Evolutionary conservation across 805 yeast species (phyloP).

Genomic region (Metschnikowia gruessii): DNA sequence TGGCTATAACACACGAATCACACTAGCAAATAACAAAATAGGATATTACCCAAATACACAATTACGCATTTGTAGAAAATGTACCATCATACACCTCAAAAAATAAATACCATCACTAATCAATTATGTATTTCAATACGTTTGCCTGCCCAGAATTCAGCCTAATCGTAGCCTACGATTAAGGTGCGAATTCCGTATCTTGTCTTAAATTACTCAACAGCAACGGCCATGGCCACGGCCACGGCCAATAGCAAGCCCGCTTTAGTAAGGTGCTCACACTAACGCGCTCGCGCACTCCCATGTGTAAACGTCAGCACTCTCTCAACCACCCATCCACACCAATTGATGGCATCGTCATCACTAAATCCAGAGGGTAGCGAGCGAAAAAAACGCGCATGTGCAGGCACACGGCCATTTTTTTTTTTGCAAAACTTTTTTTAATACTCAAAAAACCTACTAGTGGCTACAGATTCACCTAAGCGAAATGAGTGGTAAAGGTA

Average conservation of each 20-base stretch:
- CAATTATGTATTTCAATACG: too few relatives aligned
- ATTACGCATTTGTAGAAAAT: too few relatives aligned
- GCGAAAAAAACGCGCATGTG: slow-evolving; percentile 1
- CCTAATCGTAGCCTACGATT: too few relatives aligned
- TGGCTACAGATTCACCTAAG: background rate
- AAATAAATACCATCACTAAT: too few relatives aligned
- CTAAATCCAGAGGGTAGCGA: background rate
- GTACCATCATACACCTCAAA: too few relatives aligned
- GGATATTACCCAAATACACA: too few relatives aligned
- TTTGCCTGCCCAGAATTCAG: too few relatives aligned
- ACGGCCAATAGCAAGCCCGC: slow-evolving; percentile 22
- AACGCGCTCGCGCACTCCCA: slow-evolving; percentile 18
- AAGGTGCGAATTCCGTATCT: too few relatives aligned
- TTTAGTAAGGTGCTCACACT: slow-evolving; percentile 25
- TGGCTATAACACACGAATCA: too few relatives aligned
- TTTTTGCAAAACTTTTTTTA: slow-evolving; percentile 2
- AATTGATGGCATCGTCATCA: slow-evolving; percentile 1
- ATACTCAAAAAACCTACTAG: background rate
- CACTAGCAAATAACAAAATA: too few relatives aligned
- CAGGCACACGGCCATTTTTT: slow-evolving; percentile 1
- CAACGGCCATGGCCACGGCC: slow-evolving; percentile 17
- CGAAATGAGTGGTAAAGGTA: slow-evolving; percentile 22
- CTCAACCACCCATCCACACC: background rate
- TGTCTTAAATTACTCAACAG: too few relatives aligned
- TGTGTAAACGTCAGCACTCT: slow-evolving; percentile 21